These are phyloP conservation scores for Candida ortonii DNA, from an alignment of 805 yeast species.

Conservation along the genomic window DNA sequence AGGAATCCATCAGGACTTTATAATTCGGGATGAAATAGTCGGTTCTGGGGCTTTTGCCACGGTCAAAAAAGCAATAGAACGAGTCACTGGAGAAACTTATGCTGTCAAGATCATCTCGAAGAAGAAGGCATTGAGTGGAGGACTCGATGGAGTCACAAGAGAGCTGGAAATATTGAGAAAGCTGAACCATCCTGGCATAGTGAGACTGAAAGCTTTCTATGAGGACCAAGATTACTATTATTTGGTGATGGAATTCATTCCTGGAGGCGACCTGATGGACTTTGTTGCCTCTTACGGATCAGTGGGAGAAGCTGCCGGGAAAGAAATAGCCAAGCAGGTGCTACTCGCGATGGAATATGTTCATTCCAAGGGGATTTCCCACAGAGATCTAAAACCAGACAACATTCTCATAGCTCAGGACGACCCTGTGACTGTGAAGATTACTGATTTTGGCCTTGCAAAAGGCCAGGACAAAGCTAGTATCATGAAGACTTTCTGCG, in stretches of 20 bases:
- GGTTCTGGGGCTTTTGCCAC: conserved; percentile 99
- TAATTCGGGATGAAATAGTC: conserved; percentile 77
- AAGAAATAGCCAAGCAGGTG: conserved; percentile 82
- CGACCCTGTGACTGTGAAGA: conserved; percentile 87
- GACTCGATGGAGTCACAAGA: conserved; percentile 76
- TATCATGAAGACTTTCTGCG: conserved; percentile 94
- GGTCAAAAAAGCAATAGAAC: conserved; percentile 85
- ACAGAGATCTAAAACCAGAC: conserved; percentile 95
- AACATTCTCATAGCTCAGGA: conserved; percentile 87
- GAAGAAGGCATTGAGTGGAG: conserved; percentile 71
- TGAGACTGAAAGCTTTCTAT: conserved; percentile 74
- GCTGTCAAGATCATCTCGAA: conserved; percentile 91
- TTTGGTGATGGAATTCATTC: conserved; percentile 91
- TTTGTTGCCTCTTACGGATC: conserved; percentile 91
- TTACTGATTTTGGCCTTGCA: conserved; percentile 95
- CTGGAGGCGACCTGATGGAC: conserved; percentile 98
- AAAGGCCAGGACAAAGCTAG: conserved; percentile 82
- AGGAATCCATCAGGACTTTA: conserved; percentile 48
- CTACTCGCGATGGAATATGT: conserved; percentile 82
- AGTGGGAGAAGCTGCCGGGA: conserved; percentile 86
- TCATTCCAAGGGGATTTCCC: conserved; percentile 89
- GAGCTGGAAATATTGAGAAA: conserved; percentile 79
- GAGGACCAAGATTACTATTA: conserved; percentile 81
- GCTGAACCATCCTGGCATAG: conserved; percentile 83
- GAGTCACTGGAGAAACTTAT: conserved; percentile 77